Evolutionary conservation across 1,284 basidiomycete genomes (phyloP), one percentile per base, ranked within the genome.

Genomic region (Irpex lacteus): DNA sequence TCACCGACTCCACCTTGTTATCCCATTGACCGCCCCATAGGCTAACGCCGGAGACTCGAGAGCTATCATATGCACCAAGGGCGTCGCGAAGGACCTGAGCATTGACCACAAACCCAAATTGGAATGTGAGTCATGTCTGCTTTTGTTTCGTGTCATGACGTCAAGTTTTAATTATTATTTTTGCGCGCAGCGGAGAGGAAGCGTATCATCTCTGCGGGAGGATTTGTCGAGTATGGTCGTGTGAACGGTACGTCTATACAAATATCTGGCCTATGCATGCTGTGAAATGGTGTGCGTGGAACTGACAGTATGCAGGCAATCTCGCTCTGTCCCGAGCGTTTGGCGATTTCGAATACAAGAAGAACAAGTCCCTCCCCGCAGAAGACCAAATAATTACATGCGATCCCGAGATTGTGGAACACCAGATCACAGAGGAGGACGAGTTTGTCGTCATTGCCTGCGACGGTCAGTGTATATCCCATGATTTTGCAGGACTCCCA

Each of bases 271-370:
- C 11, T 47, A 47, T 15, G 6, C 15, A 18, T 37, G 26, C 15
- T 15, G 7, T 36, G 32, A 34, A 34, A 34, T 34, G 32, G 7
- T 40, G 49, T 60, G 19, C 26, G 49, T 63, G 34, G 52, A 36
- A 18, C 36, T 54, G 36, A 6, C 38, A 40, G 58, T 19, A 56
- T 47, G 38, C 72, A 97, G 95, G 98, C 67, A 99, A 99, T 75
- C 87, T 99, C 63, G 97, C 98, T 0, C 81, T 99, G 52, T 98
- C 96, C 19, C 85, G 98, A 70, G 98, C 98, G 1, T 83, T 99
- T 34, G 98, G 98, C 63, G 98, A 99, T 76, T 99, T 99, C 74
- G 96, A 98, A 72, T 99, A 98, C 84, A 99, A 99, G 85, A 96
- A 97, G 78, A 97, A 96, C 74, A 85, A 86, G 60, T 79, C 85